phyloP scores from a whole-genome alignment of 139 green algal species.

The Tetraselmis chui region DNA sequence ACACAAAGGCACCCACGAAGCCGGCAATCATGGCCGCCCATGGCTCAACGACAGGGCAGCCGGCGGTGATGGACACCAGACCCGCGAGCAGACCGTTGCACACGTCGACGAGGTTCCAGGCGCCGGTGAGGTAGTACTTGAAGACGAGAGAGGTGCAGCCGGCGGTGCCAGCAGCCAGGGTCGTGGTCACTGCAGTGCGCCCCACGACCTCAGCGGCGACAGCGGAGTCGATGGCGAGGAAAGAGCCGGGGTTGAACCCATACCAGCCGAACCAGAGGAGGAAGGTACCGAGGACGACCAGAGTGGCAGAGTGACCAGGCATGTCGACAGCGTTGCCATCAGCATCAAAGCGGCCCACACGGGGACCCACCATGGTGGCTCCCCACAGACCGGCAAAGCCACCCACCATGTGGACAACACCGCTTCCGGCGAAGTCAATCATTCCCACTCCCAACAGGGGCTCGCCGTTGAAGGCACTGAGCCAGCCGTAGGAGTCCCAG shows the following conservation, averaged over 20 bases:
- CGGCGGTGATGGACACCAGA: conserved; percentile 48
- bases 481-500: conserved; percentile 51
- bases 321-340: conserved; percentile 15
- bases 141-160: conserved; percentile 35
- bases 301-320: conserved; percentile 19
- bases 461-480: conserved; percentile 28
- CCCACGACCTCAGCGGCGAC: conserved; percentile 10
- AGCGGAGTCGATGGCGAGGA: conserved; percentile 34
- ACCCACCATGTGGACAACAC: conserved; percentile 30
- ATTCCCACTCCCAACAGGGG: conserved; percentile 3
- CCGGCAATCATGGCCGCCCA: conserved; percentile 56
- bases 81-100: conserved; percentile 46
- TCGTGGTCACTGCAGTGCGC: conserved; percentile 51
- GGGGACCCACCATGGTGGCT: conserved; percentile 47
- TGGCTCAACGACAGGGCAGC: conserved; percentile 38
- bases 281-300: conserved; percentile 49
- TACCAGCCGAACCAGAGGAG: conserved; percentile 67
- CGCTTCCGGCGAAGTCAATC: conserved; percentile 29
- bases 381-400: conserved; percentile 37
- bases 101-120: conserved; percentile 13
- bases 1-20: conserved; percentile 25
- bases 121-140: conserved; percentile 2
- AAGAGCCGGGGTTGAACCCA: conserved; percentile 52
- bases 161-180: conserved; percentile 39
- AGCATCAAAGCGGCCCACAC: conserved; percentile 48